phyloP scores from a whole-genome alignment of 1,284 basidiomycete species.

The Trichosporon ovoides region DNA sequence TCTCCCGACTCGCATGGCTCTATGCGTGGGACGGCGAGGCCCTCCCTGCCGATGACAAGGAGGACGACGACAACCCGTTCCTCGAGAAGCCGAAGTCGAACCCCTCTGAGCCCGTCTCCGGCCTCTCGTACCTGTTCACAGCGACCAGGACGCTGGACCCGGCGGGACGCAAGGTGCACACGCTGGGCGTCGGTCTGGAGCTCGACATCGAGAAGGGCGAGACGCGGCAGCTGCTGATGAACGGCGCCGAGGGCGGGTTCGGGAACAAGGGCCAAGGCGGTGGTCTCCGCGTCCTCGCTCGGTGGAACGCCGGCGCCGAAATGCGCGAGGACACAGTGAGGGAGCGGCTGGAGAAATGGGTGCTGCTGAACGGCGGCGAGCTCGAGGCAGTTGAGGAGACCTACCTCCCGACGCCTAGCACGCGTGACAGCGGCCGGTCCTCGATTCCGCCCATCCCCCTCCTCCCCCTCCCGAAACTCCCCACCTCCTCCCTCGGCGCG shows the following conservation, averaged over 20 bases:
- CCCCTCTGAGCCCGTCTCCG: conserved; percentile 10
- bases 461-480: conserved; percentile 38
- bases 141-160: conserved; percentile 45
- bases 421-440: conserved; percentile 26
- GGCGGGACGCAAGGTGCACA: conserved; percentile 34
- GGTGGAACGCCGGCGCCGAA: conserved; percentile 45
- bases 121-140: conserved; percentile 41
- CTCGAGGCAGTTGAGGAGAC: background rate
- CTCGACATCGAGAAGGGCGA: conserved; percentile 44
- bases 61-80: conserved; percentile 24
- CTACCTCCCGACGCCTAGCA: conserved; percentile 38
- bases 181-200: conserved; percentile 46
- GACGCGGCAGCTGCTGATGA: conserved; percentile 36
- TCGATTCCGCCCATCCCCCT: conserved; percentile 45
- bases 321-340: conserved; percentile 37
- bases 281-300: conserved; percentile 41
- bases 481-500: conserved; percentile 28
- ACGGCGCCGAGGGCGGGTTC: conserved; percentile 34
- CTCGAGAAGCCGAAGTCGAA: conserved; percentile 14
- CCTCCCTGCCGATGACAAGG: conserved; percentile 27
- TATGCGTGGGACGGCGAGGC: conserved; percentile 46
- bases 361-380: conserved; percentile 40
- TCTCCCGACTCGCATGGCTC: conserved; percentile 46
- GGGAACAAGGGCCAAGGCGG: conserved; percentile 41
- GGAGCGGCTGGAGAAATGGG: conserved; percentile 42